Conservation (phyloP, 257 asterid species). For the Petunia secreta region DNA sequence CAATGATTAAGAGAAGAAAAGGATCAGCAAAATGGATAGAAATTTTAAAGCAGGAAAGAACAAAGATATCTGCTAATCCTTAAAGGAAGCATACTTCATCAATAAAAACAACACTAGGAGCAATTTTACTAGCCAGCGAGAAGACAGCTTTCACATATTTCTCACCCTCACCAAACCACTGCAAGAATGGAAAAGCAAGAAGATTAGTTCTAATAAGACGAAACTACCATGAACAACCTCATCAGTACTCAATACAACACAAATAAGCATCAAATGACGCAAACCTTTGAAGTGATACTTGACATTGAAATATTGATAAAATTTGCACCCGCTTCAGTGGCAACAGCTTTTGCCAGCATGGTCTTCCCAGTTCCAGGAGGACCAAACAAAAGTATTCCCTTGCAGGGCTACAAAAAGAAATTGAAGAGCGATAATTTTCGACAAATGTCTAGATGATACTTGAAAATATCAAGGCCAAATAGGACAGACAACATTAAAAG, state of each 20-base stretch:
- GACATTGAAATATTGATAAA: too few species aligned
- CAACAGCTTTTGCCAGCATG: too few species aligned
- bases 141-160: slow-evolving; percentile 26
- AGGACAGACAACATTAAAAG: background rate
- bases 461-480: slow-evolving; percentile 8
- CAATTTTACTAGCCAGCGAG: slow-evolving; percentile 38
- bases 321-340: too few species aligned
- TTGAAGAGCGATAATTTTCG: too few species aligned
- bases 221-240: too few species aligned
- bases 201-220: slow-evolving; percentile 44
- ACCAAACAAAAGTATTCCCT: slow-evolving; percentile 50
- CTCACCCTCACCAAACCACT: slow-evolving; percentile 42
- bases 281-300: background rate
- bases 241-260: too few species aligned
- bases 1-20: too few species aligned
- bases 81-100: slow-evolving; percentile 14
- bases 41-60: too few species aligned
- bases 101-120: slow-evolving; percentile 39
- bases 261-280: too few species aligned
- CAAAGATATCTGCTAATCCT: too few species aligned
- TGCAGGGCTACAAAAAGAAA: slow-evolving; percentile 40
- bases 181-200: slow-evolving; percentile 46
- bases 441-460: background rate
- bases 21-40: too few species aligned
- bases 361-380: slow-evolving; percentile 35